Evolutionary conservation across 2,329 filamentous ascomycete species (phyloP).

Genomic region (Diaporthe aspalathi): DNA sequence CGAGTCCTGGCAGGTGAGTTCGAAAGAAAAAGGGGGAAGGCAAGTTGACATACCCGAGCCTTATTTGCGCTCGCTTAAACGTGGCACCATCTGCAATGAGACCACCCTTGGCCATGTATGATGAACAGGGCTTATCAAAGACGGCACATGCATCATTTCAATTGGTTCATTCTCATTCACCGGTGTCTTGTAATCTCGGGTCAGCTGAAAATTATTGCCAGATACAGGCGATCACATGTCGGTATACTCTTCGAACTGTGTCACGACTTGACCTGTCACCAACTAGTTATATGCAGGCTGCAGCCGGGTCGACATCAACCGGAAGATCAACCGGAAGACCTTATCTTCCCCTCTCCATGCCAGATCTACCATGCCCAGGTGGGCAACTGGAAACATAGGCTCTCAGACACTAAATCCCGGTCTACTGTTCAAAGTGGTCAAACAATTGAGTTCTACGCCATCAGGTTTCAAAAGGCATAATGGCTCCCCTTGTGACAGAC

Average conservation of each 20-base stretch:
- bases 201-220: not conserved
- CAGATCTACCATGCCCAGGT: not conserved
- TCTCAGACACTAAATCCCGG: not conserved
- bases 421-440: not conserved
- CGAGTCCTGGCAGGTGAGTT: not conserved
- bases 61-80: not conserved
- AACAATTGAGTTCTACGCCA: not conserved
- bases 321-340: not conserved
- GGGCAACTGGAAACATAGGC: not conserved
- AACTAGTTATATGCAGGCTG: slow-evolving; percentile 16
- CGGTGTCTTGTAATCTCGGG: not conserved
- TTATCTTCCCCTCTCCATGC: not conserved
- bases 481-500: not conserved
- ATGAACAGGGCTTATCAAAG: not conserved
- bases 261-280: too few species aligned
- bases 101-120: too few species aligned
- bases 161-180: not conserved
- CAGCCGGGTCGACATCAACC: not conserved
- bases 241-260: too few species aligned
- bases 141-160: too few species aligned
- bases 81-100: not conserved
- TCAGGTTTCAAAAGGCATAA: not conserved
- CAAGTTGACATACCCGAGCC: not conserved
- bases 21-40: not conserved
- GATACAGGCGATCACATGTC: not conserved